A percentile compares a stretch with the other conserved stretches of the same genome.
Conservation (phyloP, 495 filamentous ascomycete genomes). For the Amorphotheca resinae region DNA sequence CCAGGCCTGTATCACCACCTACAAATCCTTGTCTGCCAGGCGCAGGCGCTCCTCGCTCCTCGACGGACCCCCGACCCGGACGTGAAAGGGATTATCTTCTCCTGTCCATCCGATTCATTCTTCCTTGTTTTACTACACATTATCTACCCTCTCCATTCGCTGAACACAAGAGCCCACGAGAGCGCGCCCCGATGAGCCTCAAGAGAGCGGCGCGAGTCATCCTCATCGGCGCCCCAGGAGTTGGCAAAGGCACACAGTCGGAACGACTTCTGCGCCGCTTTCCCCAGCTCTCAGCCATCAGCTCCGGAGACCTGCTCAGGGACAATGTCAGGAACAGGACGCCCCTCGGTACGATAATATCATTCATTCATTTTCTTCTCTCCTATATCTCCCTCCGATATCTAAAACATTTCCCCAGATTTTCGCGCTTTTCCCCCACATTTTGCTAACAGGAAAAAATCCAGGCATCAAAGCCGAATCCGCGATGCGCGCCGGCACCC, state of each 20-base stretch:
- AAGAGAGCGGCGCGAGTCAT: constrained; percentile 82
- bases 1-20: no score
- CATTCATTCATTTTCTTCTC: no score
- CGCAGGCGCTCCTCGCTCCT: no score
- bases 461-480: constrained; percentile 78
- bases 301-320: constrained; percentile 82
- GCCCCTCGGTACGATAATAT: constrained; percentile 68
- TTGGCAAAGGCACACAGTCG: constrained; percentile 91
- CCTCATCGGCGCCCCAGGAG: constrained; percentile 85
- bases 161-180: no score
- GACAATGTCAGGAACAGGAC: constrained; percentile 85
- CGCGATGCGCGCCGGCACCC: constrained; percentile 69
- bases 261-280: constrained; percentile 77
- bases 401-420: not conserved
- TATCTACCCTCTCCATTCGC: no score
- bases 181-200: constrained; percentile 58
- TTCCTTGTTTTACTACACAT: no score
- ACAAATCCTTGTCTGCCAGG: no score
- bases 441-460: constrained; percentile 2
- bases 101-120: no score
- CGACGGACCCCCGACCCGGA: no score
- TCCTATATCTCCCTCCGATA: not conserved
- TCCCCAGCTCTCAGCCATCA: constrained; percentile 80
- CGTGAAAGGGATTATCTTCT: no score
- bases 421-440: no score